Conservation (phyloP, 202 grass and related monocot species). For the Brachypodium distachyon region DNA sequence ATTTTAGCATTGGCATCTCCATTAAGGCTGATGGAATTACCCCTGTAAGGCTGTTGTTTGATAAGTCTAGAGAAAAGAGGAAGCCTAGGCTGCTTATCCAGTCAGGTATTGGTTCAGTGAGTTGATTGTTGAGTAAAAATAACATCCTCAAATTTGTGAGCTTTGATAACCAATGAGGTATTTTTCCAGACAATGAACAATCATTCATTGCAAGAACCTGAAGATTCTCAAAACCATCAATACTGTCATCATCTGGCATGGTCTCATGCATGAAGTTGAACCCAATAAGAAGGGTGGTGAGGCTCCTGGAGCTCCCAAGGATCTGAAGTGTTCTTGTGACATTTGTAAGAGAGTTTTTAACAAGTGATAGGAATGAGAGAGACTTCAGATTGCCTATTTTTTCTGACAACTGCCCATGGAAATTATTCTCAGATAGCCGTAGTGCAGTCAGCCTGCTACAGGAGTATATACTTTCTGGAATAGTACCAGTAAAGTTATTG, state of each 20-base stretch:
- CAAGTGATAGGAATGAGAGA: constrained; percentile 11
- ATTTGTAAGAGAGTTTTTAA: background rate
- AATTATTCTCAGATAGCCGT: constrained; percentile 19
- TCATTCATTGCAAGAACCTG: constrained; percentile 14
- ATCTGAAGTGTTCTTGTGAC: constrained; percentile 15
- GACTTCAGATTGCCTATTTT: constrained; percentile 21
- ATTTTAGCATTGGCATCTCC: constrained; percentile 14
- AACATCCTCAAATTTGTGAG: constrained; percentile 30
- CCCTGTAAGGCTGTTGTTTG: constrained; percentile 37
- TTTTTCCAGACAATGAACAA: constrained; percentile 28
- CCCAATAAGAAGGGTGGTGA: background rate
- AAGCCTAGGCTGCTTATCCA: constrained; percentile 27
- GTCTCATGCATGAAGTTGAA: background rate
- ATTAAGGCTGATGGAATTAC: constrained; percentile 23
- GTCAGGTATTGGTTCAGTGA: constrained; percentile 30
- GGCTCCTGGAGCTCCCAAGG: background rate
- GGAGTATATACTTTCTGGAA: constrained; percentile 41
- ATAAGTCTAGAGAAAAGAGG: constrained; percentile 46
- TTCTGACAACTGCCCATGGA: constrained; percentile 28
- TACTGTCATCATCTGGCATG: background rate
- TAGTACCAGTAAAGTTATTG: constrained; percentile 26
- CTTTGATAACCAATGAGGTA: constrained; percentile 43
- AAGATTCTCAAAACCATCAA: constrained; percentile 28
- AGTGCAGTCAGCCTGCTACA: constrained; percentile 37
- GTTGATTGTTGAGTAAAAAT: constrained; percentile 21